Base-by-base conservation (phyloP, 306 rosid species). In the Crotalaria pallida region DNA sequence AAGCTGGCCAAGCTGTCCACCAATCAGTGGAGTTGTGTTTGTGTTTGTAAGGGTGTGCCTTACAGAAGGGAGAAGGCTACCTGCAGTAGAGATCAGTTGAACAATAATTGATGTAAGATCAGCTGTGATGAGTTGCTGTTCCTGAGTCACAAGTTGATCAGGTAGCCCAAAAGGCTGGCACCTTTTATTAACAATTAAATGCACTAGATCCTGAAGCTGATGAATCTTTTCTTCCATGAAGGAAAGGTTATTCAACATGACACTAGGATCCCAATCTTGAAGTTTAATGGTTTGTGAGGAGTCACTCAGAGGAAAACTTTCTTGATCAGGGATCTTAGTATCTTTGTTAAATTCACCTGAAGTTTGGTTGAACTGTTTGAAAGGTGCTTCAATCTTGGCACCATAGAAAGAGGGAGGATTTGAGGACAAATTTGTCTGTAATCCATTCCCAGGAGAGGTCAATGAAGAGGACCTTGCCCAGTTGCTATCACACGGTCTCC, bases 71-170 rank as follows among this genome's bases (percentile, higher is more conserved):
- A 95, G 96, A 77, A 95, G 97, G 72, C 86, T 84, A 27, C 97
- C 99, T 0, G 99, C 99, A 11, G 97, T 82, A 43, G 99, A 89
- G 83, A 95, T 88, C 80, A 95, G 69, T 60, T 95, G 99, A 77
- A 88, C 88, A 48, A 95, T 83, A 70, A 95, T 88, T 2, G 99
- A 91, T 53, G 99, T 89, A 52, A 95, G 91, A 80, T 95, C 96
- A 10, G 96, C 93, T 1, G 92, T 86, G 78, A 95, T 56, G 71
- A 95, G 97, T 82, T 91, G 99, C 58, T 91, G 90, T 64, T 91
- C 97, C 77, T 84, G 97, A 83, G 84, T 79, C 38, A 80, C 83
- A 7, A 94, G 81, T 58, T 87, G 97, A 61, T 82, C 85, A 0
- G 97, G 84, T 34, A 71, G 88, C 40, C 81, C 96, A 34, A 85